phyloP scores from a whole-genome alignment of 495 filamentous ascomycete genomes.

The Hypomontagnella monticulosa region DNA sequence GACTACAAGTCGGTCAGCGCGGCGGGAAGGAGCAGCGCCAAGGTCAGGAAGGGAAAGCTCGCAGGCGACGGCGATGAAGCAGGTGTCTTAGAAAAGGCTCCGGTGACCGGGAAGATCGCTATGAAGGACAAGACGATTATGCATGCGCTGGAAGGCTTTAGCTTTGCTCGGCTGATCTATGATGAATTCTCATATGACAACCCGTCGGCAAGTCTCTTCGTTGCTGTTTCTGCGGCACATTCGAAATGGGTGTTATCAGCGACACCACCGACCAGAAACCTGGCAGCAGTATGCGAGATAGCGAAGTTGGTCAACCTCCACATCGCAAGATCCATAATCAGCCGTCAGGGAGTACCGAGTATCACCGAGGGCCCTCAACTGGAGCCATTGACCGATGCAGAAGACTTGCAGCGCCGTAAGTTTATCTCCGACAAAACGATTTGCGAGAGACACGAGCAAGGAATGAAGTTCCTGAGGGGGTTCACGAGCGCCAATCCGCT shows the following conservation, averaged over 20 bases:
- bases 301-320: conserved; percentile 64
- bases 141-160: conserved; percentile 65
- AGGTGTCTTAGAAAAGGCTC: neutral
- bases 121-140: neutral
- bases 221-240: conserved; percentile 49
- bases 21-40: neutral
- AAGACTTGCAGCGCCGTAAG: conserved; percentile 44
- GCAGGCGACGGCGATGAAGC: neutral
- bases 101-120: neutral
- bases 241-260: conserved; percentile 75
- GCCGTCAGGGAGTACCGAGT: conserved; percentile 47
- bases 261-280: conserved; percentile 67
- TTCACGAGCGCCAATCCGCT: conserved; percentile 50
- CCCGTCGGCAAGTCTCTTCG: conserved; percentile 46
- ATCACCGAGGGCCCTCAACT: conserved; percentile 44
- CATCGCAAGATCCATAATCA: conserved; percentile 47
- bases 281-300: conserved; percentile 68
- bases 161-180: conserved; percentile 69
- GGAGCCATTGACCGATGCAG: conserved; percentile 43
- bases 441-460: conserved; percentile 45
- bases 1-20: no score
- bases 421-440: conserved; percentile 44
- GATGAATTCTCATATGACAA: conserved; percentile 74
- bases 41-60: neutral
- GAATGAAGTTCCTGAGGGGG: conserved; percentile 37